Conservation (phyloP, 352 stramenopile species). For the Globisporangium mamillatum region DNA sequence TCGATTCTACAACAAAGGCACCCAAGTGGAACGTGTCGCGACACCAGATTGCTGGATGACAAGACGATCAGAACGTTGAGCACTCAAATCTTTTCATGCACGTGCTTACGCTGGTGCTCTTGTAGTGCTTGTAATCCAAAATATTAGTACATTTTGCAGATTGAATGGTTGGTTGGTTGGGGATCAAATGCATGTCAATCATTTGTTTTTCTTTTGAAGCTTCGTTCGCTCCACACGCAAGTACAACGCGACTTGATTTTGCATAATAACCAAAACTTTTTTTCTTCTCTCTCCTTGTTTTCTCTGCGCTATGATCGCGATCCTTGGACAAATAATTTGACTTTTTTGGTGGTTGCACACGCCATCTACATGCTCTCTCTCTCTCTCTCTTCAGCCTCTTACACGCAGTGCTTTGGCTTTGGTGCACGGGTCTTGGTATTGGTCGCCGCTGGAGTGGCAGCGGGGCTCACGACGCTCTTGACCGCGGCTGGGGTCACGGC, state of each 20-base stretch:
- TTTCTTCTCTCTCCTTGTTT: neutral
- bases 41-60: neutral
- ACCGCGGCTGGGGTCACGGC: neutral
- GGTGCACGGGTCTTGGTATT: slow-evolving; percentile 17
- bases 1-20: neutral
- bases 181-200: neutral
- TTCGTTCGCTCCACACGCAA: slow-evolving; percentile 11
- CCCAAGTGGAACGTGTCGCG: neutral
- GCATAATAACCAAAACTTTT: neutral
- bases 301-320: neutral
- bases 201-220: neutral
- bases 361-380: neutral
- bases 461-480: slow-evolving; percentile 1
- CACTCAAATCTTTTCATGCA: neutral
- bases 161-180: neutral
- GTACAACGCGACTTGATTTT: slow-evolving; percentile 6
- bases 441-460: slow-evolving; percentile 7
- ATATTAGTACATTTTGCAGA: neutral
- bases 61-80: neutral
- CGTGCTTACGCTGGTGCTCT: neutral
- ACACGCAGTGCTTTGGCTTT: slow-evolving; percentile 26
- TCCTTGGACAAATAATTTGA: slow-evolving; percentile 7
- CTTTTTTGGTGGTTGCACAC: neutral
- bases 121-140: neutral
- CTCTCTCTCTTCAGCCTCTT: slow-evolving; percentile 3